Evolutionary conservation across 371 early-diverging fungal genomes (phyloP).

Genomic region (Mortierella sp.): DNA sequence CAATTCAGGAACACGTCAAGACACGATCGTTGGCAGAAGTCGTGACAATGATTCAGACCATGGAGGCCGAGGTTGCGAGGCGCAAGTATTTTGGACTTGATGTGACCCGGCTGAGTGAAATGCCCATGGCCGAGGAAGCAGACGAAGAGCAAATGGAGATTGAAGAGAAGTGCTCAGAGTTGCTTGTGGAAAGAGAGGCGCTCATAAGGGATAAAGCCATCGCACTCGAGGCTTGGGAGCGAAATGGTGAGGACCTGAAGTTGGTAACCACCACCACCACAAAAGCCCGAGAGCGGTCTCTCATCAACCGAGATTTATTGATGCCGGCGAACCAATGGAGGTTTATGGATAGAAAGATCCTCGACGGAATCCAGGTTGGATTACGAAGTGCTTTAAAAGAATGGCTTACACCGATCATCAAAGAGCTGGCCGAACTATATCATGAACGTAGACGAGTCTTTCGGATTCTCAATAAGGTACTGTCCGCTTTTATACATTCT

Average conservation of each 20-base stretch:
- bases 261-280: too few relatives aligned
- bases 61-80: constrained; percentile 37
- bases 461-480: constrained; percentile 21
- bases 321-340: too few relatives aligned
- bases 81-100: constrained; percentile 12
- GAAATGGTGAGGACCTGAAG: too few relatives aligned
- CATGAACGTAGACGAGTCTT: constrained; percentile 22
- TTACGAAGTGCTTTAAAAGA: constrained; percentile 30
- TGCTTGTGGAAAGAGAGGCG: constrained; percentile 15
- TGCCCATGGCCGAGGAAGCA: constrained; percentile 50
- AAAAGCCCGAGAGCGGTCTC: too few relatives aligned
- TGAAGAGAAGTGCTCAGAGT: constrained; percentile 24
- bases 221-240: neutral
- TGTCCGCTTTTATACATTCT: neutral
- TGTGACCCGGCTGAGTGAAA: constrained; percentile 9
- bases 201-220: constrained; percentile 20
- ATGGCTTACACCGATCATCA: constrained; percentile 30
- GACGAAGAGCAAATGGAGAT: constrained; percentile 14
- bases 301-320: too few relatives aligned
- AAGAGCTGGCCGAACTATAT: constrained; percentile 25
- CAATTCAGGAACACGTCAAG: constrained; percentile 35
- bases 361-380: too few relatives aligned
- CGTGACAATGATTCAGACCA: constrained; percentile 38
- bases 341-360: too few relatives aligned
- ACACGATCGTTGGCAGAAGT: constrained; percentile 42